Evolutionary conservation across 148 eudicot genomes (phyloP).

Genomic region (Vaccinium macrocarpon): DNA sequence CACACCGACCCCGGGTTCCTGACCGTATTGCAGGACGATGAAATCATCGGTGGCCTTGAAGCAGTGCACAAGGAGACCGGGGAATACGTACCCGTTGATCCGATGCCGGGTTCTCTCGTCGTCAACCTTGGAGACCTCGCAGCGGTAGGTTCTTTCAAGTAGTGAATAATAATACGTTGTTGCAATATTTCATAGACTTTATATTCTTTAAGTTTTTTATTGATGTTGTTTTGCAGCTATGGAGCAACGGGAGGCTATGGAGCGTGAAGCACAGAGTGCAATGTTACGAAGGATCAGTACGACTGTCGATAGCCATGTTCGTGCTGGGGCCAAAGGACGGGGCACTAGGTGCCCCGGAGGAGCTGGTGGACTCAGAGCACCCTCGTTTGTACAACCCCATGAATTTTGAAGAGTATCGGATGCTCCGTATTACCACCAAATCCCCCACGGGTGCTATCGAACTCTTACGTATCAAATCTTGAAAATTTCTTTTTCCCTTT

Average conservation of each 20-base stretch:
- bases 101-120: slow-evolving; percentile 42
- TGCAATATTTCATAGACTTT: neutral
- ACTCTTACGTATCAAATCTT: neutral
- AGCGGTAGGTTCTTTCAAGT: neutral
- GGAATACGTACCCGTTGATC: slow-evolving; percentile 36
- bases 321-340: slow-evolving; percentile 12
- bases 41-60: slow-evolving; percentile 51
- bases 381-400: neutral
- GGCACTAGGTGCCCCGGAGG: neutral
- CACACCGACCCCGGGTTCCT: slow-evolving; percentile 62
- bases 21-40: slow-evolving; percentile 58
- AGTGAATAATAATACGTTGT: neutral
- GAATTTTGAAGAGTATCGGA: slow-evolving; percentile 13
- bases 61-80: slow-evolving; percentile 39
- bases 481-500: neutral
- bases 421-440: neutral
- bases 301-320: slow-evolving; percentile 12
- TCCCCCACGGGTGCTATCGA: slow-evolving; percentile 10
- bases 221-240: slow-evolving; percentile 2
- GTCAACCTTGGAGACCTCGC: slow-evolving; percentile 60
- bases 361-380: neutral
- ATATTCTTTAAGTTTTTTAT: too few species aligned
- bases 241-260: slow-evolving; percentile 20
- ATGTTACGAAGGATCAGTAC: slow-evolving; percentile 18
- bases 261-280: slow-evolving; percentile 20